A percentile compares a stretch with the other conserved stretches of the same genome.
phyloP scores from a whole-genome alignment of 805 yeast genomes.

The Lipomyces sp. region DNA sequence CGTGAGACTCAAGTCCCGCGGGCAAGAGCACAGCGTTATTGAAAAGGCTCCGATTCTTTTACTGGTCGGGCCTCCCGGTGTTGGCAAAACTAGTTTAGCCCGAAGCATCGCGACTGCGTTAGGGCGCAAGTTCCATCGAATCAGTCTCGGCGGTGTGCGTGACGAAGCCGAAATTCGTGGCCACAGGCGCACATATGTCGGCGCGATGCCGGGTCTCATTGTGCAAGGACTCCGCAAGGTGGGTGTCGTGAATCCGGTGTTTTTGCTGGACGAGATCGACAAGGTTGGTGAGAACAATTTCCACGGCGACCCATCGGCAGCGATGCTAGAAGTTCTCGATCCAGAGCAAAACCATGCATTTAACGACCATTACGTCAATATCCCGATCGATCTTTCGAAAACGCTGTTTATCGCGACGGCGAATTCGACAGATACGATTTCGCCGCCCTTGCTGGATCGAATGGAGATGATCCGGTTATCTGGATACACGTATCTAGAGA shows the following conservation, averaged over 20 bases:
- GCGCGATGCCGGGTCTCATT: constrained; percentile 87
- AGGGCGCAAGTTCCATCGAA: constrained; percentile 74
- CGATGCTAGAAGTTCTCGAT: constrained; percentile 82
- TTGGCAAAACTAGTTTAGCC: constrained; percentile 88
- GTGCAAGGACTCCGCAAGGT: constrained; percentile 77
- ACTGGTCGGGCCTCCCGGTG: constrained; percentile 92
- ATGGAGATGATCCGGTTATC: constrained; percentile 79
- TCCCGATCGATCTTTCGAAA: constrained; percentile 82
- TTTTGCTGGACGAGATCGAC: constrained; percentile 83
- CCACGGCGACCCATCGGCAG: constrained; percentile 90
- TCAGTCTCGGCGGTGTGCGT: constrained; percentile 84
- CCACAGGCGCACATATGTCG: constrained; percentile 88
- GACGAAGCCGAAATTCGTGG: constrained; percentile 91
- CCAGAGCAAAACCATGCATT: constrained; percentile 84
- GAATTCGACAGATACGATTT: constrained; percentile 70
- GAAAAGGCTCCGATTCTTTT: constrained; percentile 70
- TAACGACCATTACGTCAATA: constrained; percentile 81
- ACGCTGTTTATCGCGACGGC: constrained; percentile 86
- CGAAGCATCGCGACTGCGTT: constrained; percentile 76
- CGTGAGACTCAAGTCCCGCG: constrained; percentile 57
- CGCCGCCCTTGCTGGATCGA: constrained; percentile 79
- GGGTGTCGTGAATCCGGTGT: constrained; percentile 79
- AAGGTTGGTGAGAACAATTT: constrained; percentile 66
- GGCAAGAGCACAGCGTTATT: constrained; percentile 24
- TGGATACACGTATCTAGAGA: constrained; percentile 81